Percentiles rank a stretch among this genome's conserved stretches.
Evolutionary conservation across 805 yeast genomes (phyloP).

Genomic region (Cyberlindnera maritima): DNA sequence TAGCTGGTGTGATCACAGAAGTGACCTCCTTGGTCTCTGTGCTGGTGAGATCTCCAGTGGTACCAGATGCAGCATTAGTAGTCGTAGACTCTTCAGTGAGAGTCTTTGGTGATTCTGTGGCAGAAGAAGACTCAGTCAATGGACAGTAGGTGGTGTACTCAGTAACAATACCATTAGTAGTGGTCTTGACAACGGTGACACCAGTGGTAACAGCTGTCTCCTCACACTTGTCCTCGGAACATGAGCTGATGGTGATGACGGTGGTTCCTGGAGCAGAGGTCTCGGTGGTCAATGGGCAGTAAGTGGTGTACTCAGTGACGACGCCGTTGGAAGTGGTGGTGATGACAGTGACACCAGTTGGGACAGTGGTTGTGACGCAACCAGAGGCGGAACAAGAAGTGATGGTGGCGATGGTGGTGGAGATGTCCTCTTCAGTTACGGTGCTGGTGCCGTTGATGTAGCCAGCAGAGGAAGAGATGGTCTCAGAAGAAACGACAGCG

Average conservation of each 20-base stretch:
- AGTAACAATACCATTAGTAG: not conserved
- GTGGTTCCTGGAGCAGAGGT: not conserved
- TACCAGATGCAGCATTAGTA: not conserved
- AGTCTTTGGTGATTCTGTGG: not conserved
- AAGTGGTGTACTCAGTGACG: constrained; percentile 15
- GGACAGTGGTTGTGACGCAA: constrained; percentile 32
- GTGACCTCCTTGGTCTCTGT: not conserved
- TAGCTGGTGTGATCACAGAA: not conserved
- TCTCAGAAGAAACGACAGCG: not conserved
- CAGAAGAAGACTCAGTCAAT: not conserved
- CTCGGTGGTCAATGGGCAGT: constrained; percentile 12
- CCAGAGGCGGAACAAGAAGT: constrained; percentile 33
- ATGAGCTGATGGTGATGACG: not conserved
- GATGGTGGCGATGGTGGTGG: constrained; percentile 30
- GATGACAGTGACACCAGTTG: constrained; percentile 34
- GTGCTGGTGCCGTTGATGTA: not conserved
- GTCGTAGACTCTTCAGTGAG: not conserved
- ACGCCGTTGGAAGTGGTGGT: constrained; percentile 32
- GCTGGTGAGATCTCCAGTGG: not conserved
- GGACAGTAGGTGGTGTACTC: constrained; percentile 1
- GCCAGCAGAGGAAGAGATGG: not conserved
- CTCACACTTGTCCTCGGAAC: constrained; percentile 4
- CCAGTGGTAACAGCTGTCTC: constrained; percentile 4
- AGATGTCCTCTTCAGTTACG: too few species aligned
- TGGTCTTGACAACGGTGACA: constrained; percentile 1